A percentile compares a stretch with the other conserved stretches of the same genome.
Conservation (phyloP, 2,329 filamentous ascomycete genomes). For the Phoma sp. region DNA sequence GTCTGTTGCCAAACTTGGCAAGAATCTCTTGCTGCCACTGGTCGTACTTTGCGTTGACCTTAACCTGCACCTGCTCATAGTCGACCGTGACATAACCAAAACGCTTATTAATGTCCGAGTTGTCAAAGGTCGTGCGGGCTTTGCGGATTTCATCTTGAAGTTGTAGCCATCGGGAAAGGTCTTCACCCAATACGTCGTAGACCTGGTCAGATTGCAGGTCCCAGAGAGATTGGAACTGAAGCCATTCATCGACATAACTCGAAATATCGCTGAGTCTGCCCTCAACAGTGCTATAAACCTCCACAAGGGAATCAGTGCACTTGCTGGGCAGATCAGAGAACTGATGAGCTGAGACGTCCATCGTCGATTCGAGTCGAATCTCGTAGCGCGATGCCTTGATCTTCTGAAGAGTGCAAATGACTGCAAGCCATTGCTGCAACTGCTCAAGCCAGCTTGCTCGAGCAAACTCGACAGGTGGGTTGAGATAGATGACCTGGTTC, state of each 20-base stretch:
- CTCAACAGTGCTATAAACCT: conserved; percentile 84
- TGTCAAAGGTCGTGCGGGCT: conserved; percentile 94
- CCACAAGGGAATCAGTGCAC: conserved; percentile 78
- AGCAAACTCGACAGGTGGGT: conserved; percentile 89
- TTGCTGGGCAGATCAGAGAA: conserved; percentile 86
- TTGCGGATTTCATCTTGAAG: conserved; percentile 96
- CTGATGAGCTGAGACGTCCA: conserved; percentile 66
- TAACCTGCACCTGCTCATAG: conserved; percentile 97
- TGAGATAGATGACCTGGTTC: conserved; percentile 95
- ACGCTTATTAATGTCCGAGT: conserved; percentile 86
- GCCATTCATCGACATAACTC: conserved; percentile 93
- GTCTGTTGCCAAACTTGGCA: conserved; percentile 86
- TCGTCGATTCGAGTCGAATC: conserved; percentile 72
- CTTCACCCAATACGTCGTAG: conserved; percentile 88
- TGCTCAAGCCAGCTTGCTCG: conserved; percentile 93
- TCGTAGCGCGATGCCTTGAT: conserved; percentile 96
- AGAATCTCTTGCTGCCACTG: conserved; percentile 99
- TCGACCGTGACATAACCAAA: conserved; percentile 96
- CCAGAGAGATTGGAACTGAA: conserved; percentile 98
- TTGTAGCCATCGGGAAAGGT: conserved; percentile 91
- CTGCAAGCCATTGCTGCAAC: conserved; percentile 89
- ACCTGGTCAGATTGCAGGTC: conserved; percentile 96
- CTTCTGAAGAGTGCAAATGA: conserved; percentile 90
- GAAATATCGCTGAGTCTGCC: conserved; percentile 80
- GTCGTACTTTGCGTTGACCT: conserved; percentile 98